Base-by-base conservation (phyloP, 257 asterid genomes). In the Penstemon eatonii region DNA sequence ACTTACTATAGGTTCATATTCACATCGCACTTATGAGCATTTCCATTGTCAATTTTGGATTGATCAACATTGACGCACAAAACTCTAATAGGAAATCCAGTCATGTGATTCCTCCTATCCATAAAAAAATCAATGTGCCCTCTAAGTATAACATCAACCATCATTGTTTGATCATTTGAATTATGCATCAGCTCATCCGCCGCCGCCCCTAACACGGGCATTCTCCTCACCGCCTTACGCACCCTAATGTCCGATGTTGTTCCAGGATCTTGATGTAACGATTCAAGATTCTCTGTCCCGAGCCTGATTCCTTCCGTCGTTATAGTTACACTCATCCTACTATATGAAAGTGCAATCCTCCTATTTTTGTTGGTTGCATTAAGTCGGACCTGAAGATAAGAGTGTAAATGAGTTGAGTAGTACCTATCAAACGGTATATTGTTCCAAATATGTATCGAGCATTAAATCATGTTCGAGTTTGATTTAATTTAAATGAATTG, bases 21-120 rank as follows among this genome's bases (percentile, higher is more conserved):
- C 3, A 70, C 5, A 5, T 18, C 50, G 57, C 85, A 81, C 42
- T 4, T 57, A 0, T 83, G 85, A 5, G 79, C 70, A 8, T n/a
- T 66, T 5, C 83, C 85, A 19, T 11, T 46, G 51, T 81, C 85
- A 50, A 81, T 72, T 10, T 50, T 76, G 38, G 75, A 12, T 70
- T 81, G 83, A 66, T 75, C 82, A 57, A 81, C 65, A 36, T 33
- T 50, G 2, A 38, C 55, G 70, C 85, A 81, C n/a, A 67, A 66
- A 43, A 81, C 70, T 60, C 46, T 72, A 65, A 79, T 70, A 0
- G 80, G 79, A 7, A 73, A 60, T 4, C 82, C 74, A 7, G 5
- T 49, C 63, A 75, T 13, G 58, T 15, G 69, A 6, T 41, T 73
- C 56, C 80, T 67, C 65, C 72, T 65, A 18, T 56, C 25, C 56